Evolutionary conservation across 1,139 yeast genomes (phyloP).

Genomic region (Hemisphaericaspora xylofermentans): DNA sequence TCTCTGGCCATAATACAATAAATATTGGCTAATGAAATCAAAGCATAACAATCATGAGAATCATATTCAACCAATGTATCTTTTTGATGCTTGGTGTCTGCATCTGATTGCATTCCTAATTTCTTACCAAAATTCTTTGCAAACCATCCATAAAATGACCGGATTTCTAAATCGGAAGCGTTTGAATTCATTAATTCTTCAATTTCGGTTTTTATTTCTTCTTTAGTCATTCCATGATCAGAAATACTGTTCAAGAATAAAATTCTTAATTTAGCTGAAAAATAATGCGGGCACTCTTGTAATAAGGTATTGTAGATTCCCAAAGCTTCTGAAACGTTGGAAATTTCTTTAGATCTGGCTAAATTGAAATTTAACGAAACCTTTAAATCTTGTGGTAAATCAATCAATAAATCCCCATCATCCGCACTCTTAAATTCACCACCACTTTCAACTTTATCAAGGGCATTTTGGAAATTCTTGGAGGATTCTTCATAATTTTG

Average conservation of each 20-base stretch:
- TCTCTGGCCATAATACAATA: slow-evolving; percentile 85
- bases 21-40: slow-evolving; percentile 85
- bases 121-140: slow-evolving; percentile 61
- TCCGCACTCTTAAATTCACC: slow-evolving; percentile 19
- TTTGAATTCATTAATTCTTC: slow-evolving; percentile 52
- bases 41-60: slow-evolving; percentile 86
- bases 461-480: slow-evolving; percentile 50
- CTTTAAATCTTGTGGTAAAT: slow-evolving; percentile 32
- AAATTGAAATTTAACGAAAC: slow-evolving; percentile 58
- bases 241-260: slow-evolving; percentile 51
- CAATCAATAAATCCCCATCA: slow-evolving; percentile 27
- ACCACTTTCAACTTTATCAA: slow-evolving; percentile 21
- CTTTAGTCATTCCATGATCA: slow-evolving; percentile 28
- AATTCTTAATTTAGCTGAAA: slow-evolving; percentile 73
- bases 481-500: slow-evolving; percentile 50
- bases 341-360: slow-evolving; percentile 60
- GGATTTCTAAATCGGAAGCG: slow-evolving; percentile 70
- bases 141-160: slow-evolving; percentile 94
- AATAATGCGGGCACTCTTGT: slow-evolving; percentile 63
- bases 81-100: slow-evolving; percentile 79
- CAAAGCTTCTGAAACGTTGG: slow-evolving; percentile 46
- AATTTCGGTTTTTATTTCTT: slow-evolving; percentile 52
- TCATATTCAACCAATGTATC: slow-evolving; percentile 79
- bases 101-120: slow-evolving; percentile 52
- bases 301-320: slow-evolving; percentile 56